A percentile compares a stretch with the other conserved stretches of the same genome.
These are phyloP conservation scores for Thalassiosira mediterranea DNA, from an alignment of 352 stramenopile species.

Conservation along the genomic window DNA sequence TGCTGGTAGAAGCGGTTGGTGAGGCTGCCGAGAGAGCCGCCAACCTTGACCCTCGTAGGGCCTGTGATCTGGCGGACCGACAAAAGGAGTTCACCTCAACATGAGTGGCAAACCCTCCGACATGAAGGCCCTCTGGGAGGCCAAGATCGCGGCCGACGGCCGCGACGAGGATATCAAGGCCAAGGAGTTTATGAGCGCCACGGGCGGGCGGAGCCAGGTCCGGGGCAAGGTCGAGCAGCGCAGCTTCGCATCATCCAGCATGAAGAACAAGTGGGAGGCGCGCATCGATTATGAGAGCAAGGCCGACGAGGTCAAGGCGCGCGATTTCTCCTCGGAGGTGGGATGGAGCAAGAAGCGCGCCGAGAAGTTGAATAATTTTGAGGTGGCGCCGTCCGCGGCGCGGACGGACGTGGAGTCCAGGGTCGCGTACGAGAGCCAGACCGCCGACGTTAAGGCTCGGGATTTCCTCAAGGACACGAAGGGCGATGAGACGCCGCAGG, in stretches of 20 bases:
- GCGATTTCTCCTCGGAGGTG: not conserved
- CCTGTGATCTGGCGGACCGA: too few species aligned
- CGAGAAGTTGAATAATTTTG: not conserved
- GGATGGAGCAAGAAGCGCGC: slow-evolving; percentile 1
- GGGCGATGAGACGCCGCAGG: not conserved
- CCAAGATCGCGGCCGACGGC: not conserved
- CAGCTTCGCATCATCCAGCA: not conserved
- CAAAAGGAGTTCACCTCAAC: too few species aligned
- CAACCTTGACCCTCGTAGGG: too few species aligned
- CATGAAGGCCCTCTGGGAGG: not conserved
- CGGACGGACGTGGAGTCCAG: not conserved
- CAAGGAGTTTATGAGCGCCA: not conserved
- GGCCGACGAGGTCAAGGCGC: not conserved
- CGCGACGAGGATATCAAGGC: not conserved
- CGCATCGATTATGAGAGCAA: not conserved
- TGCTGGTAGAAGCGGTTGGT: too few species aligned
- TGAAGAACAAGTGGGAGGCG: not conserved
- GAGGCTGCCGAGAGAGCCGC: too few species aligned
- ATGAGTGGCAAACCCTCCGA: not conserved
- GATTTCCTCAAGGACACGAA: slow-evolving; percentile 1
- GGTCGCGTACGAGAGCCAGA: not conserved
- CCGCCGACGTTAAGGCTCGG: not conserved
- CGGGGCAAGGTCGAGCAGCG: not conserved
- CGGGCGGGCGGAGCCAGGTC: not conserved
- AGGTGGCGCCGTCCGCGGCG: not conserved